Evolutionary conservation across 2,329 filamentous ascomycete genomes (phyloP).

Genomic region (Fusarium buxicola): DNA sequence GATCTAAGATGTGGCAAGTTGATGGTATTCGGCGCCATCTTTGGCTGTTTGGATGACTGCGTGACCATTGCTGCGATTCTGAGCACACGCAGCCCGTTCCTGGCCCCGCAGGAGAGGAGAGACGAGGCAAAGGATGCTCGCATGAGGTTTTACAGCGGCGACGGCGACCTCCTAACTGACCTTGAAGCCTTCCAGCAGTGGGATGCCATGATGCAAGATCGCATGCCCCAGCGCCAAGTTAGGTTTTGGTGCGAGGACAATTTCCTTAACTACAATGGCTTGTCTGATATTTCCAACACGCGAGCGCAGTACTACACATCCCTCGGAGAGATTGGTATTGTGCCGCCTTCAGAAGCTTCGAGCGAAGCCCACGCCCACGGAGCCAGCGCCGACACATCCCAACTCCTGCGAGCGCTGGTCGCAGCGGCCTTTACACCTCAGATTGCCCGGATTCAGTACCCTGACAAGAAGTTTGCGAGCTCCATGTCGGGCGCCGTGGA

Average conservation of each 20-base stretch:
- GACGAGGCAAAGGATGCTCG: slow-evolving; percentile 84
- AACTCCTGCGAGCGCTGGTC: slow-evolving; percentile 75
- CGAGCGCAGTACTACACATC: slow-evolving; percentile 87
- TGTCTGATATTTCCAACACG: slow-evolving; percentile 90
- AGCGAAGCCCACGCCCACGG: slow-evolving; percentile 44
- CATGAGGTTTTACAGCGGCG: slow-evolving; percentile 76
- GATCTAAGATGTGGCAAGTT: slow-evolving; percentile 94
- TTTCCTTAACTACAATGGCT: slow-evolving; percentile 84
- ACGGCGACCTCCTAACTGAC: slow-evolving; percentile 91
- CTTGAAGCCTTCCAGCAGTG: slow-evolving; percentile 86
- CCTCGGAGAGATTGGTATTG: slow-evolving; percentile 86
- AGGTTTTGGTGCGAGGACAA: slow-evolving; percentile 85
- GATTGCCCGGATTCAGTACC: slow-evolving; percentile 90
- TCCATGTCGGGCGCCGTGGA: slow-evolving; percentile 91
- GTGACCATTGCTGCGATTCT: slow-evolving; percentile 91
- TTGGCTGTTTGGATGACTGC: slow-evolving; percentile 89
- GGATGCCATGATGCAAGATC: slow-evolving; percentile 72
- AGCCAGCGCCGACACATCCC: slow-evolving; percentile 47
- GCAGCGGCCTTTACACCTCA: slow-evolving; percentile 85
- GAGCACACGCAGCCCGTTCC: slow-evolving; percentile 88
- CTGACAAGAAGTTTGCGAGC: slow-evolving; percentile 93
- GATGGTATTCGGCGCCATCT: slow-evolving; percentile 94
- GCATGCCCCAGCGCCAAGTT: slow-evolving; percentile 71
- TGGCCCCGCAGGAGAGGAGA: slow-evolving; percentile 84
- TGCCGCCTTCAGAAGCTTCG: slow-evolving; percentile 57